Evolutionary conservation across 2,329 filamentous ascomycete species (phyloP).

Genomic region (Beauveria bassiana): DNA sequence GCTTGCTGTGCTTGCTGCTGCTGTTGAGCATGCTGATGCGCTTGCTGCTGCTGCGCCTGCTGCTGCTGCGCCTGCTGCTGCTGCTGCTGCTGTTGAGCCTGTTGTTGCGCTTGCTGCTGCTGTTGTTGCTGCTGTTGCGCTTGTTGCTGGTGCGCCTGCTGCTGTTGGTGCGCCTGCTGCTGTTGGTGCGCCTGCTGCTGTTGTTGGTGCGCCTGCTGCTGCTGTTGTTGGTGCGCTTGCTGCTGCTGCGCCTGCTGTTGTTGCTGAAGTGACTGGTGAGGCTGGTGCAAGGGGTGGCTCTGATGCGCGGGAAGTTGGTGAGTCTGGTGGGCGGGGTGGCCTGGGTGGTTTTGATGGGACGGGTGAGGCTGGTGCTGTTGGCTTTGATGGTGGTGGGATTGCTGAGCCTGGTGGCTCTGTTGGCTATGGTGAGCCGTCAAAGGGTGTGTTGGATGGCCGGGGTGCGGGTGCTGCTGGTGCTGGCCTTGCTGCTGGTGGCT

Average conservation of each 20-base stretch:
- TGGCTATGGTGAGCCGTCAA: slow-evolving; percentile 12
- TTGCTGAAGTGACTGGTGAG: slow-evolving; percentile 18
- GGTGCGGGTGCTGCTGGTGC: slow-evolving; percentile 21
- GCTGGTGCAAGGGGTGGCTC: slow-evolving; percentile 19
- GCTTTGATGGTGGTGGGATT: slow-evolving; percentile 13
- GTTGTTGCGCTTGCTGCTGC: slow-evolving; percentile 21
- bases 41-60: slow-evolving; percentile 26
- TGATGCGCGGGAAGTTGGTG: slow-evolving; percentile 20
- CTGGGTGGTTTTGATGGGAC: neutral
- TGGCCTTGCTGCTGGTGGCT: slow-evolving; percentile 21
- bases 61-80: slow-evolving; percentile 20
- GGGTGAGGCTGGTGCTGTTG: slow-evolving; percentile 21
- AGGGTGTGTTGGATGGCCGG: slow-evolving; percentile 10
- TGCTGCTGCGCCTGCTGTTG: slow-evolving; percentile 27
- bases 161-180: slow-evolving; percentile 21
- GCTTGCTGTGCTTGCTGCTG: slow-evolving; percentile 23
- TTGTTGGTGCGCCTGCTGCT: slow-evolving; percentile 21
- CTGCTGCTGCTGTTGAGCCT: slow-evolving; percentile 20
- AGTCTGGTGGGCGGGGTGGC: slow-evolving; percentile 16
- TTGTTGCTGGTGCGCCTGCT: slow-evolving; percentile 26
- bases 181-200: slow-evolving; percentile 20
- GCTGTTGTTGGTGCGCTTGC: slow-evolving; percentile 24
- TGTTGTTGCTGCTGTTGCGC: slow-evolving; percentile 24
- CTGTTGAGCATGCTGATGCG: slow-evolving; percentile 20
- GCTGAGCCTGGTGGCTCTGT: slow-evolving; percentile 18